Percentiles rank a stretch among this genome's conserved stretches.
phyloP scores from a whole-genome alignment of 441 rosid species.

The Euphorbia corollata region DNA sequence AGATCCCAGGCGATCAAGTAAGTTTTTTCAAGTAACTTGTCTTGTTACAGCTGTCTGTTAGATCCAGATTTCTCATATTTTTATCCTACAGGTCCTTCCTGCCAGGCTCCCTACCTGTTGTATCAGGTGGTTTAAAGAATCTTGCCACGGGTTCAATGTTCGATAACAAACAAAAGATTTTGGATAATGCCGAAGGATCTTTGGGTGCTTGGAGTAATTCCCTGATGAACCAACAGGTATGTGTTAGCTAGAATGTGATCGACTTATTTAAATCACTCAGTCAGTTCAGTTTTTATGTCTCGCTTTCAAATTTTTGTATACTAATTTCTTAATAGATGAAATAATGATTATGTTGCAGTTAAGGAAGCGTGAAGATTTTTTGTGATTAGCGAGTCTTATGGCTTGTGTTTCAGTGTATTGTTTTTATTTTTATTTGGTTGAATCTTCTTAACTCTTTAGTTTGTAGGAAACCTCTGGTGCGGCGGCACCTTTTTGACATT shows the following conservation, averaged over 20 bases:
- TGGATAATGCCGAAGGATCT: conserved; percentile 57
- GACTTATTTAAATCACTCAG: not conserved
- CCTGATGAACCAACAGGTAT: conserved; percentile 62
- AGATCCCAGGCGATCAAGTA: conserved; percentile 56
- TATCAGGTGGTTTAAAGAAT: conserved; percentile 39
- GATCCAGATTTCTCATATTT: conserved; percentile 19
- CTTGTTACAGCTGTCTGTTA: conserved; percentile 9
- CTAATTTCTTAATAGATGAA: not conserved
- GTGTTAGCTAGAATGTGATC: not conserved
- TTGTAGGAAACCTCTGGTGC: not conserved
- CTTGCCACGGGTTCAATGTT: conserved; percentile 42
- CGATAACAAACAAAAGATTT: conserved; percentile 47
- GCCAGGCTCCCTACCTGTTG: conserved; percentile 33
- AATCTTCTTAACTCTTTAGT: not conserved
- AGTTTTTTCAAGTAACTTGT: conserved; percentile 16
- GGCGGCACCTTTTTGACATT: not conserved
- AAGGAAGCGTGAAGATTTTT: not conserved
- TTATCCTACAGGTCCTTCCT: conserved; percentile 47
- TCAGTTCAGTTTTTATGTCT: too few relatives aligned
- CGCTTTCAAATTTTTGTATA: too few relatives aligned
- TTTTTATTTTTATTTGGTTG: not conserved
- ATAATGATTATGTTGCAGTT: not conserved
- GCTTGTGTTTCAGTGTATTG: not conserved
- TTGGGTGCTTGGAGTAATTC: conserved; percentile 72
- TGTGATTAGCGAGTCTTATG: not conserved